Evolutionary conservation across 345 rosid species (phyloP).

Genomic region (Iberis pinnata): DNA sequence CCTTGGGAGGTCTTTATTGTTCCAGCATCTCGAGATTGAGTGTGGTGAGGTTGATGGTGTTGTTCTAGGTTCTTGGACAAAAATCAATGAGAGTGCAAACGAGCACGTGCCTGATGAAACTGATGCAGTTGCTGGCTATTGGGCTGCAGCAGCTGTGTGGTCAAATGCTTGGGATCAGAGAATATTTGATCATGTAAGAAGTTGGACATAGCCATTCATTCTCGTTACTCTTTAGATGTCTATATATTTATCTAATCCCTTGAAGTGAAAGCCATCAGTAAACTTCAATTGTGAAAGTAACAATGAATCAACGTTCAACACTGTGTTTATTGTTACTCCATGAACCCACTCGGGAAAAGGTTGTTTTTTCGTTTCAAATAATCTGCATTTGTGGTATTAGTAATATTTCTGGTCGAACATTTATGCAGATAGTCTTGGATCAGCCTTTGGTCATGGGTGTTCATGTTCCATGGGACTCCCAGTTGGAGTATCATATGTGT

Average conservation of each 20-base stretch:
- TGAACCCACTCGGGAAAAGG: neutral
- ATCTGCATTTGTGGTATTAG: slow-evolving; percentile 10
- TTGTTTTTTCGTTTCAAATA: slow-evolving; percentile 4
- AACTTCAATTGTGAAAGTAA: no score
- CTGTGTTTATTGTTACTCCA: no score
- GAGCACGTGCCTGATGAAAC: slow-evolving; percentile 47
- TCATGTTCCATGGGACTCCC: slow-evolving; percentile 90
- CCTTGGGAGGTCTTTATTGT: slow-evolving; percentile 39
- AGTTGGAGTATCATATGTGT: slow-evolving; percentile 73
- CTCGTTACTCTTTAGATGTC: slow-evolving; percentile 1
- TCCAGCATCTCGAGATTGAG: slow-evolving; percentile 41
- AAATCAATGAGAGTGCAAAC: slow-evolving; percentile 44
- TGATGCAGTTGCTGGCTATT: slow-evolving; percentile 63
- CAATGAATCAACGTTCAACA: no score
- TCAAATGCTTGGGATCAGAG: slow-evolving; percentile 86
- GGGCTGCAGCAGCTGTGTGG: slow-evolving; percentile 98
- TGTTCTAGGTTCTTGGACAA: slow-evolving; percentile 85
- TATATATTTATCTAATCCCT: slow-evolving; percentile 8
- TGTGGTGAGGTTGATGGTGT: slow-evolving; percentile 98
- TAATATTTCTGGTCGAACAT: slow-evolving; percentile 23
- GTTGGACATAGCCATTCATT: slow-evolving; percentile 8
- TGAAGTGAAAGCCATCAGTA: no score
- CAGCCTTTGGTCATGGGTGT: slow-evolving; percentile 93
- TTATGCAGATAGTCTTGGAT: slow-evolving; percentile 82
- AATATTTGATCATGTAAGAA: slow-evolving; percentile 82